Evolutionary conservation across 345 rosid genomes (phyloP).

Genomic region (Aurinia saxatilis): DNA sequence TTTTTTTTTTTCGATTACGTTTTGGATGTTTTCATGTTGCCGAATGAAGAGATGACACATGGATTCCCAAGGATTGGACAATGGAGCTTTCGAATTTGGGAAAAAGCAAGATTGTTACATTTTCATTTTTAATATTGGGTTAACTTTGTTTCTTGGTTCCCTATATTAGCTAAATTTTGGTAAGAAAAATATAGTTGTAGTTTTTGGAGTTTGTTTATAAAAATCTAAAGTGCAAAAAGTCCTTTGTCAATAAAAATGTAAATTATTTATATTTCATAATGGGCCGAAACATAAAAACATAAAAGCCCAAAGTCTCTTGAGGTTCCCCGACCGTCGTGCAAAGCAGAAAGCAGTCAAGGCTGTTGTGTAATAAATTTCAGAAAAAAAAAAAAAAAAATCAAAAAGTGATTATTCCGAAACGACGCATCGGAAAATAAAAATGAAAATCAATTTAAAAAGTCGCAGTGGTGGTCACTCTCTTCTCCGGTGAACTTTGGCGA

Average conservation of each 20-base stretch:
- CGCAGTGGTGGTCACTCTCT: neutral
- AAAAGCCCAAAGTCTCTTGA: slow-evolving; percentile 3
- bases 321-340: slow-evolving; percentile 4
- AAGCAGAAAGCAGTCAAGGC: neutral
- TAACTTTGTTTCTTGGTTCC: slow-evolving; percentile 5
- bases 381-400: neutral
- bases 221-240: neutral
- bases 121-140: slow-evolving; percentile 20
- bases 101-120: slow-evolving; percentile 13
- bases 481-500: neutral
- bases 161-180: slow-evolving; percentile 20
- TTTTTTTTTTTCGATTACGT: neutral
- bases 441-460: neutral
- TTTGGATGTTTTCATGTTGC: slow-evolving; percentile 19
- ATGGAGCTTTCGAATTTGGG: slow-evolving; percentile 18
- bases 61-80: slow-evolving; percentile 15
- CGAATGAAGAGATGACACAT: slow-evolving; percentile 27
- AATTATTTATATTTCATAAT: neutral
- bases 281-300: neutral
- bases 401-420: neutral
- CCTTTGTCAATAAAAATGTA: neutral
- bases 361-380: neutral
- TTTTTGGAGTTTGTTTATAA: neutral
- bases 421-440: neutral
- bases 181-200: neutral